Evolutionary conservation across 345 rosid species (phyloP), one percentile per base, ranked within the genome.

Genomic region (Melaleuca alternifolia): DNA sequence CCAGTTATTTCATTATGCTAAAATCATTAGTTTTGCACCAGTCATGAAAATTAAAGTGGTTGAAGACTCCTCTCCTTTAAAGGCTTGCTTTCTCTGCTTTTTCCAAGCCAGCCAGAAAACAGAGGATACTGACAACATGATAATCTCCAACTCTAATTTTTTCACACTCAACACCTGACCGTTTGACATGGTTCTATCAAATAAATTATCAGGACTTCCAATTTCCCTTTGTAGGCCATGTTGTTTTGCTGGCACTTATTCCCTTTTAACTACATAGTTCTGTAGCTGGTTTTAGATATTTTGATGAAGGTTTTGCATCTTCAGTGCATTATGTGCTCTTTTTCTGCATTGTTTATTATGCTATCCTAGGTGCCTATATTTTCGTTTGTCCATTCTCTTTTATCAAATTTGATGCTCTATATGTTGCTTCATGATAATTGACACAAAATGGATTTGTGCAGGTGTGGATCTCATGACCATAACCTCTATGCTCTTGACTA

Each of bases 391-490:
- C 79, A 37, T 18, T 71, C 7, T 37, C 48, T 71, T 71, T 71
- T 18, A 71, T 37, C 26, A 71, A 71, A 33, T 71, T 71, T 10
- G 13, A 37, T 37, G 81, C 4, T 71, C 81, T 71, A 2, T 37
- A 41, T 71, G 26, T 71, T 71, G 81, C 81, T 71, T 37, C 48
- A 37, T 33, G 77, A 71, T 13, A 18, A 71, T 33, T 71, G 81
- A 71, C 81, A 37, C 48, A 71, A 71, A 71, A 53, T 76, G 50
- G 12, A 54, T 28, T 75, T 83, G 41, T 92, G 88, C 93, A 96
- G 99, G 99, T 97, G 99, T 86, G 99, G 99, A 62, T 96, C 98
- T 52, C 98, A 97, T 90, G 99, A 96, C 86, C 96, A 91, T 85
- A 93, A 90, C 90, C 89, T 97, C 82, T 97, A 97, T 89, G 99